Evolutionary conservation across 2,329 filamentous ascomycete species (phyloP).

Genomic region (Hortaea werneckii): DNA sequence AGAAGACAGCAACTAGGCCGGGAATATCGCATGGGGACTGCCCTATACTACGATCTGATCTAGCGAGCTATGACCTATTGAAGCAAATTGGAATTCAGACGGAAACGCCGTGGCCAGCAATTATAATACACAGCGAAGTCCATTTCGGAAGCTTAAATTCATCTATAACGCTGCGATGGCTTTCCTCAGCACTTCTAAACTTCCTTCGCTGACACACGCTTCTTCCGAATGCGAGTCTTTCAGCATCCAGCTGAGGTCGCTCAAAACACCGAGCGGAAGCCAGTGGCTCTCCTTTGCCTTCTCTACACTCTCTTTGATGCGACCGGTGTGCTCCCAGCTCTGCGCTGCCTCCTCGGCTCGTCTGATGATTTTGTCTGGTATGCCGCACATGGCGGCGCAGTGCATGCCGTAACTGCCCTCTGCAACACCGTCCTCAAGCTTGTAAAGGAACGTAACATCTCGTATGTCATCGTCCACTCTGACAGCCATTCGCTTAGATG

Average conservation of each 20-base stretch:
- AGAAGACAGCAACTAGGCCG: too few relatives aligned
- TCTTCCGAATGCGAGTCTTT: conserved; percentile 41
- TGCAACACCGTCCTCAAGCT: conserved; percentile 82
- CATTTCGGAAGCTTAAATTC: neutral
- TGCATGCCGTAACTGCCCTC: conserved; percentile 99
- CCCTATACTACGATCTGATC: too few relatives aligned
- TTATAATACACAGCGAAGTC: too few relatives aligned
- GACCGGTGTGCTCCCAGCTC: conserved; percentile 91
- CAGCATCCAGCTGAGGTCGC: conserved; percentile 72
- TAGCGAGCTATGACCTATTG: too few relatives aligned
- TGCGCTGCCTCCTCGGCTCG: conserved; percentile 77
- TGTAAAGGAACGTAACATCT: conserved; percentile 93
- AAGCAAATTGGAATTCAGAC: too few relatives aligned
- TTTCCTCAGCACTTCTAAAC: conserved; percentile 46
- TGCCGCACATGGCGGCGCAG: conserved; percentile 96
- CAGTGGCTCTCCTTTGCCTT: conserved; percentile 61
- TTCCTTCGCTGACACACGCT: conserved; percentile 41
- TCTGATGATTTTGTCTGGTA: conserved; percentile 70
- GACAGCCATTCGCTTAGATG: conserved; percentile 84
- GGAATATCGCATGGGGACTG: too few relatives aligned
- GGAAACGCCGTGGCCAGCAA: too few relatives aligned
- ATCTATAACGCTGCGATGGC: conserved; percentile 45
- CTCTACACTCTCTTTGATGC: conserved; percentile 79
- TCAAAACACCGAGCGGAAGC: conserved; percentile 75
- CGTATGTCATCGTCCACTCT: conserved; percentile 76